These are phyloP conservation scores for Lyophyllum decastes DNA, from an alignment of 768 basidiomycete genomes.

Conservation along the genomic window DNA sequence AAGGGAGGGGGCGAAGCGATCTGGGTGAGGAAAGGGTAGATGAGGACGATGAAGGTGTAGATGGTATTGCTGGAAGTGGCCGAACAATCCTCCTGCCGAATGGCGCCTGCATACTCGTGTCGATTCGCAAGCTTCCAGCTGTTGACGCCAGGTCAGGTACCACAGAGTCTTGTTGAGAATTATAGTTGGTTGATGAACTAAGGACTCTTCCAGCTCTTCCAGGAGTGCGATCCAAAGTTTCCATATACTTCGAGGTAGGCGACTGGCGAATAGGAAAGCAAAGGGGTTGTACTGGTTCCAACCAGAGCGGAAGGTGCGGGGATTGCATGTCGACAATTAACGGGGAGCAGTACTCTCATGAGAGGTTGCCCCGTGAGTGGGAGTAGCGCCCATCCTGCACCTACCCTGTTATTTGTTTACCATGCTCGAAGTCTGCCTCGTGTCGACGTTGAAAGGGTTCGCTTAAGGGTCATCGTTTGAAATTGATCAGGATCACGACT, in stretches of 20 bases:
- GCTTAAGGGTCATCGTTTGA: conserved; percentile 2
- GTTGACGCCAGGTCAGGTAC: neutral
- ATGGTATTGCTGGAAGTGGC: conserved; percentile 19
- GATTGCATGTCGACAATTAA: neutral
- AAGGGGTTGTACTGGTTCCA: neutral
- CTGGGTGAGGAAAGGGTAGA: neutral
- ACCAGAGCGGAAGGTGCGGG: neutral
- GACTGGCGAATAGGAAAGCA: neutral
- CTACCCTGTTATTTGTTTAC: conserved; percentile 11
- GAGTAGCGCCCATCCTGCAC: neutral
- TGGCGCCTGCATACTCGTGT: neutral
- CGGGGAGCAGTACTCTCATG: neutral
- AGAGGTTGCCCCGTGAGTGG: neutral
- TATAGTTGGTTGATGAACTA: neutral
- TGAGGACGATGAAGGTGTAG: conserved; percentile 12
- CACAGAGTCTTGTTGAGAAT: neutral
- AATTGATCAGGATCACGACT: neutral
- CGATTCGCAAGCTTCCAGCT: neutral
- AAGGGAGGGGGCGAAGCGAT: conserved; percentile 17
- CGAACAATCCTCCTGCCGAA: conserved; percentile 5
- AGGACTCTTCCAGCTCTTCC: neutral
- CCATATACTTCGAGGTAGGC: neutral
- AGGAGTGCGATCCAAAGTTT: neutral
- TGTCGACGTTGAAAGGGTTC: neutral
- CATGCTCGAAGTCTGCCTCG: neutral